Evolutionary conservation across 768 basidiomycete species (phyloP), one percentile per base, ranked within the genome.

Genomic region (Suillus decipiens): DNA sequence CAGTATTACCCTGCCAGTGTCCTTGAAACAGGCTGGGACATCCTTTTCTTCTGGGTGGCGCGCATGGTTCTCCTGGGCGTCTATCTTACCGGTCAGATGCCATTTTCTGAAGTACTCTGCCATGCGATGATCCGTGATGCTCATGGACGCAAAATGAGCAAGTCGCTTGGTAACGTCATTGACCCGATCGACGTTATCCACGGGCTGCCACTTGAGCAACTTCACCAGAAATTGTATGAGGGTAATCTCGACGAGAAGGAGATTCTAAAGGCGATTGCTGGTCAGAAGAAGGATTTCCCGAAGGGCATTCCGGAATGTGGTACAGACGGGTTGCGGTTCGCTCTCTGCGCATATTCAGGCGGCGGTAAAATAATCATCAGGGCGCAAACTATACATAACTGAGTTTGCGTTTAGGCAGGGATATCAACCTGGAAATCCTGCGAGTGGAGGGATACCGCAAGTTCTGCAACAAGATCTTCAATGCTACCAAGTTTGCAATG

Each of bases 401-500:
- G 51, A n/a, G 51, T 22, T 17, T 50, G 15, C 42, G 59, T 47
- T 9, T 63, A 95, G 95, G 95, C 34, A 92, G 96, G 51, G 96
- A 99, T 76, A 96, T 99, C 80, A 97, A 98, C 75, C 80, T 99
- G 64, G 95, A 99, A 73, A 95, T 99, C 68, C 77, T 94, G 66
- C 89, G 95, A 59, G 95, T 99, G 37, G 96, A 99, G 77, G 97
- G 96, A 2, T 99, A 99, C 77, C 88, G 97, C 76, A 99, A 99
- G 77, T 99, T 99, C 82, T 99, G 97, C 81, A 99, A 99, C 81
- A 99, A 99, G 81, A 88, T 99, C 33, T 99, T 96, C 84, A 99
- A 99, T 72, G 97, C 97, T 1, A 98, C 95, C 55, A 96, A 96
- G 77, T 99, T 99, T 70, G 96, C 96, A n/a, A 95, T 99, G 91